A percentile compares a stretch with the other conserved stretches of the same genome.
Conservation (phyloP, 257 asterid species). For the Jacaranda mimosifolia region DNA sequence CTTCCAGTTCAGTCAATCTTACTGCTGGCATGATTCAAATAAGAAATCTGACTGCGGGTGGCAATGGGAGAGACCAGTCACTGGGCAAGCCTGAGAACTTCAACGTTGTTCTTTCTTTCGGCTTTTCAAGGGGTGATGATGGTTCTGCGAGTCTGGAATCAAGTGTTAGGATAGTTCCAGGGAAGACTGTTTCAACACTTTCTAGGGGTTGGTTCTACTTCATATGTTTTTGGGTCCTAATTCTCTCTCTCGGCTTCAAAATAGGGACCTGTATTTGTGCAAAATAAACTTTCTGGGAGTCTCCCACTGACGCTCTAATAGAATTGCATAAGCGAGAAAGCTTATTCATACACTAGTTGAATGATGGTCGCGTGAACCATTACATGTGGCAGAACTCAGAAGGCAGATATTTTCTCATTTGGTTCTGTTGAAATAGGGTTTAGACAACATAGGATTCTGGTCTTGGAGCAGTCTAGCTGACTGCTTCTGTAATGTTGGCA, state of each 20-base stretch:
- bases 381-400: no score
- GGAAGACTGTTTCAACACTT: slow-evolving; percentile 53
- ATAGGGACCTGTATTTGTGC: slow-evolving; percentile 62
- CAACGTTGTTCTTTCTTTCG: slow-evolving; percentile 72
- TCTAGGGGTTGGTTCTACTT: slow-evolving; percentile 64
- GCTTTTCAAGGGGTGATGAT: slow-evolving; percentile 57
- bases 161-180: slow-evolving; percentile 55
- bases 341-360: slow-evolving; percentile 21
- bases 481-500: slow-evolving; percentile 3
- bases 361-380: slow-evolving; percentile 5
- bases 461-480: slow-evolving; percentile 16
- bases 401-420: no score
- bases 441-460: slow-evolving; percentile 9
- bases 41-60: slow-evolving; percentile 42
- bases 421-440: slow-evolving; percentile 2
- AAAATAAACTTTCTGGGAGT: slow-evolving; percentile 30
- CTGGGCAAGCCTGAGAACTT: slow-evolving; percentile 59
- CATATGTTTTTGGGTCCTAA: slow-evolving; percentile 59
- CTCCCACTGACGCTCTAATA: slow-evolving; percentile 14
- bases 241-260: slow-evolving; percentile 75
- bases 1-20: slow-evolving; percentile 69
- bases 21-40: slow-evolving; percentile 83
- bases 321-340: slow-evolving; percentile 6
- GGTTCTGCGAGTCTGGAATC: slow-evolving; percentile 65
- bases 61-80: slow-evolving; percentile 41